Conservation (phyloP, 257 asterid genomes). For the Fraxinus pennsylvanica region DNA sequence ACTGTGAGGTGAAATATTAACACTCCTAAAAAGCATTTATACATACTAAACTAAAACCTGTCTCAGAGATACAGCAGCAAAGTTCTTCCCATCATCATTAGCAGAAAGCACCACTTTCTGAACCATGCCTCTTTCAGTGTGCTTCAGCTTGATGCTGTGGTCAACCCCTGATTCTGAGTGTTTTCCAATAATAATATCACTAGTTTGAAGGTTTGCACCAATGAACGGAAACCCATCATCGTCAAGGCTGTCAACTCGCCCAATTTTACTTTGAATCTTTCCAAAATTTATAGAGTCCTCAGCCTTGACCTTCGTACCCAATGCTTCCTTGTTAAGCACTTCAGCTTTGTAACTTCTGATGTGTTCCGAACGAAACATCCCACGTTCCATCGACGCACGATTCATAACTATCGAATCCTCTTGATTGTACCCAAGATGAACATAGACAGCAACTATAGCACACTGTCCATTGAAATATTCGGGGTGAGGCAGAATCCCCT, state of each 20-base stretch:
- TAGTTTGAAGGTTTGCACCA: slow-evolving; percentile 85
- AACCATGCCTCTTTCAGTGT: slow-evolving; percentile 93
- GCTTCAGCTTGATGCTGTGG: slow-evolving; percentile 85
- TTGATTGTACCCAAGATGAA: slow-evolving; percentile 90
- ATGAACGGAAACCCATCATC: slow-evolving; percentile 91
- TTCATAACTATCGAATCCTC: slow-evolving; percentile 98
- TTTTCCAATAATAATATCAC: slow-evolving; percentile 86
- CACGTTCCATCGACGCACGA: slow-evolving; percentile 87
- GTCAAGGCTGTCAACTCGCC: slow-evolving; percentile 85
- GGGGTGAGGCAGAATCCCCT: slow-evolving; percentile 75
- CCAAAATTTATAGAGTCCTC: slow-evolving; percentile 71
- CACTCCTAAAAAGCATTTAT: background rate
- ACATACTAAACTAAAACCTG: slow-evolving; percentile 46
- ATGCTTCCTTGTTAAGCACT: slow-evolving; percentile 55
- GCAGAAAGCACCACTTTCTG: slow-evolving; percentile 83
- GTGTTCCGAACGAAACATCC: slow-evolving; percentile 89
- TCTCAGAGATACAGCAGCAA: slow-evolving; percentile 83
- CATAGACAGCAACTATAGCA: slow-evolving; percentile 78
- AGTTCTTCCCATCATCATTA: slow-evolving; percentile 84
- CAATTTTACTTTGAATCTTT: slow-evolving; percentile 73
- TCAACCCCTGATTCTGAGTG: slow-evolving; percentile 80
- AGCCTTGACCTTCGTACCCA: slow-evolving; percentile 49
- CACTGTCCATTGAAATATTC: slow-evolving; percentile 90
- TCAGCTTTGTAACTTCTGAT: slow-evolving; percentile 79
- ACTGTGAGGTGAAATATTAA: background rate